Percentiles rank a stretch among this genome's conserved stretches.
Evolutionary conservation across 2,329 filamentous ascomycete genomes (phyloP).

Genomic region (Sarocladiaceae sp.): DNA sequence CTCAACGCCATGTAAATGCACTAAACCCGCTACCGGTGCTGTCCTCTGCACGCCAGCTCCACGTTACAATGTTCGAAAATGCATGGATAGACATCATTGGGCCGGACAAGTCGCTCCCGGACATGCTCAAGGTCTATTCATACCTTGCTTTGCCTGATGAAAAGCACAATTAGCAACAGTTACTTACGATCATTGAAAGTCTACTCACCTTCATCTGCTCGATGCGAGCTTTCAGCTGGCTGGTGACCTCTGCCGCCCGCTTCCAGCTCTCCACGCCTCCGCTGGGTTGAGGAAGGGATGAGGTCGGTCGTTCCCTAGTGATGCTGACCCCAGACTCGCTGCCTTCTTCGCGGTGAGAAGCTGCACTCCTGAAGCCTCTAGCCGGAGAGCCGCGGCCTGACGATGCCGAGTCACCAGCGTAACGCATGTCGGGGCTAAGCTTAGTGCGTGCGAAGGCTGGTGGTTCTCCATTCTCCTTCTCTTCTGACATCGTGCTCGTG

Average conservation of each 20-base stretch:
- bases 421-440: slow-evolving; percentile 51
- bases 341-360: slow-evolving; percentile 26
- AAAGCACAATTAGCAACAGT: neutral
- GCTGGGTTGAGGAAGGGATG: slow-evolving; percentile 29
- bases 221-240: slow-evolving; percentile 93
- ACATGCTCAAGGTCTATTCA: slow-evolving; percentile 34
- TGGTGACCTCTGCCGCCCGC: slow-evolving; percentile 93
- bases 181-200: no score
- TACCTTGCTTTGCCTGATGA: slow-evolving; percentile 45
- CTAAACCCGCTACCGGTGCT: slow-evolving; percentile 9
- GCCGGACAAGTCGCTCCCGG: neutral
- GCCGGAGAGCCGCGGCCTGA: slow-evolving; percentile 58
- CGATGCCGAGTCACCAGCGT: slow-evolving; percentile 43
- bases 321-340: slow-evolving; percentile 23
- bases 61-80: slow-evolving; percentile 5
- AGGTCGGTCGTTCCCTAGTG: slow-evolving; percentile 28
- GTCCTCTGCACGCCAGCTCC: neutral
- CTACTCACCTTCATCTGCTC: slow-evolving; percentile 86
- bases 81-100: slow-evolving; percentile 1
- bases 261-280: slow-evolving; percentile 78
- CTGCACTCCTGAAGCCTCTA: slow-evolving; percentile 43
- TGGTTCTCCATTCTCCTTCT: slow-evolving; percentile 70
- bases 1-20: slow-evolving; percentile 30
- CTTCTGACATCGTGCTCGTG: slow-evolving; percentile 64
- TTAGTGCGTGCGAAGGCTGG: slow-evolving; percentile 44